phyloP scores from a whole-genome alignment of 148 eudicot genomes.

The Hydrangea macrophylla region DNA sequence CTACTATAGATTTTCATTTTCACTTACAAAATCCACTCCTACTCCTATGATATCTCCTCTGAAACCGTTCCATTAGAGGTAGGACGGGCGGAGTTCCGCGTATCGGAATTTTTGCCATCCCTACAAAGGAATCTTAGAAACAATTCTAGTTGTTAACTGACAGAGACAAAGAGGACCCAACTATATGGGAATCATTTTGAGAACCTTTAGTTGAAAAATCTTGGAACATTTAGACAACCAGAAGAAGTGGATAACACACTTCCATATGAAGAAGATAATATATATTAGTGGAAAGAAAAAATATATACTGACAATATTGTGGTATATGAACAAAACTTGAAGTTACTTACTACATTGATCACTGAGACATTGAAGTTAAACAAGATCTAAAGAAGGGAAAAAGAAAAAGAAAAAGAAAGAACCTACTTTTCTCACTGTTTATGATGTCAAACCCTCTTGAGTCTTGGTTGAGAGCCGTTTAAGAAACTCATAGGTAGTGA shows the following conservation, averaged over 20 bases:
- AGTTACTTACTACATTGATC: conserved; percentile 19
- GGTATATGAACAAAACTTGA: conserved; percentile 16
- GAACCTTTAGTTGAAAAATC: background rate
- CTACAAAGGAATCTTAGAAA: too few relatives aligned
- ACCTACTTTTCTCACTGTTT: conserved; percentile 6
- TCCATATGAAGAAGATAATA: background rate
- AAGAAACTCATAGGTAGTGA: conserved; percentile 73
- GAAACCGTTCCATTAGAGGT: too few relatives aligned
- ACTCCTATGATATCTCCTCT: too few relatives aligned
- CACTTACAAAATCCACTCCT: too few relatives aligned
- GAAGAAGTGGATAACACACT: conserved; percentile 8
- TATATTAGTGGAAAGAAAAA: background rate
- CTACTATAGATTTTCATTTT: too few relatives aligned
- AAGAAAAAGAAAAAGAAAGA: background rate
- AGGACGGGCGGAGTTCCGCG: too few relatives aligned
- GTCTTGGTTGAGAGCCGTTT: conserved; percentile 63
- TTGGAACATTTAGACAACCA: background rate
- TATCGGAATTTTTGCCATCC: too few relatives aligned
- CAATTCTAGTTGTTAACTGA: background rate
- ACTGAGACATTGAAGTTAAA: background rate
- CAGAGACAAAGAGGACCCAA: background rate
- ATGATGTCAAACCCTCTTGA: conserved; percentile 38
- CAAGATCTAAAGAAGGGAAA: background rate
- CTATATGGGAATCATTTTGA: background rate
- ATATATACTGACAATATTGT: conserved; percentile 4